Evolutionary conservation across 169 alveolate genomes (phyloP).

Genomic region (Haemoproteus tartakovskyi): DNA sequence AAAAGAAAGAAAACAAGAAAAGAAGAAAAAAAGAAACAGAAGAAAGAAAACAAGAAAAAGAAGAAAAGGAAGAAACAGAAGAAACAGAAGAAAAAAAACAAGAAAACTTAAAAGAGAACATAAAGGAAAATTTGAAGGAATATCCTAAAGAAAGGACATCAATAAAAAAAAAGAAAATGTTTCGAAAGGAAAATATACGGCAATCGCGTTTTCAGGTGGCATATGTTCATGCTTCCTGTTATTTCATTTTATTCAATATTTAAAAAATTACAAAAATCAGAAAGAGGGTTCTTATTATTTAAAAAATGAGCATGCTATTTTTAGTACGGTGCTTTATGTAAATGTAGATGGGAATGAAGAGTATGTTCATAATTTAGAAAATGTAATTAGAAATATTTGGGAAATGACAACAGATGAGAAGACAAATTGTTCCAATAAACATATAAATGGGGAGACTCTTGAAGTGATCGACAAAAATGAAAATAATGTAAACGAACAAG

Average conservation of each 20-base stretch:
- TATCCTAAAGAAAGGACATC: too few relatives aligned
- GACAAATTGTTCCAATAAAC: too few relatives aligned
- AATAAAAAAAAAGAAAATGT: too few relatives aligned
- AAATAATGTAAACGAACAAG: too few relatives aligned
- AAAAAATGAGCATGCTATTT: constrained; percentile 35
- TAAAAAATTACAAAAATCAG: constrained; percentile 26
- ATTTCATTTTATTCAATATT: constrained; percentile 42
- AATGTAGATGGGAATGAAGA: constrained; percentile 21
- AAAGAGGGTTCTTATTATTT: constrained; percentile 12
- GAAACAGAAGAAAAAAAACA: constrained; percentile 3
- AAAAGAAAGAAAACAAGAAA: too few relatives aligned
- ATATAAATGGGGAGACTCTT: too few relatives aligned
- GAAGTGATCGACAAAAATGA: too few relatives aligned
- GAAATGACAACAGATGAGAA: not conserved
- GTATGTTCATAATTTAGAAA: constrained; percentile 16
- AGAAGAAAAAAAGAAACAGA: not conserved
- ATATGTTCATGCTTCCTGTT: constrained; percentile 41
- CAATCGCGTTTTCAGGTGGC: constrained; percentile 60
- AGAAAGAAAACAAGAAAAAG: not conserved
- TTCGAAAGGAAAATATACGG: constrained; percentile 44
- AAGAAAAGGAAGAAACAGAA: not conserved
- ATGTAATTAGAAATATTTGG: constrained; percentile 5
- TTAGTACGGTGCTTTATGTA: constrained; percentile 48
- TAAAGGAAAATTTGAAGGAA: too few relatives aligned
- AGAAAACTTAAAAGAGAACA: not conserved